Evolutionary conservation across 345 rosid genomes (phyloP), one percentile per base, ranked within the genome.

Genomic region (Cardamine resedifolia): DNA sequence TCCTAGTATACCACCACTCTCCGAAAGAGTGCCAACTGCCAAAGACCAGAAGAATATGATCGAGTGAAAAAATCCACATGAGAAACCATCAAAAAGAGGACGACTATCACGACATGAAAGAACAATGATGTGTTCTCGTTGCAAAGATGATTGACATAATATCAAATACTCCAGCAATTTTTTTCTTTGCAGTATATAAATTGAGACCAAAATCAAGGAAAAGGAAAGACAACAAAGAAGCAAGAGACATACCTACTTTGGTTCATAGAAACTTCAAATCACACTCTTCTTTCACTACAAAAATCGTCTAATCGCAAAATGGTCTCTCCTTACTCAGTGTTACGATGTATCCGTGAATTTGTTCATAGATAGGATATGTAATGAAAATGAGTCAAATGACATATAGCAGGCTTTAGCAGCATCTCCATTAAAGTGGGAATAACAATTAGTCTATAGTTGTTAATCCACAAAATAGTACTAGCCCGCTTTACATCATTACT

Each of bases 401-500:
- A 23, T 34, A 34, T 34, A 34, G 9, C 38, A 34, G 38, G 38
- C 38, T 34, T 34, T 15, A n/a, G 18, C 1, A 52, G 18, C 19
- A 52, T 52, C 58, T 14, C 7, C 6, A 44, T 44, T 21, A 10
- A 44, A 69, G 56, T 69, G 64, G 65, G 12, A 44, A 44, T 10
- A 21, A 20, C 14, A 66, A 51, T 20, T 20, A 20, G 23, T 44
- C 5, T 69, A 31, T 70, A 45, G 26, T 58, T 58, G 26, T 58
- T 58, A 33, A 45, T 58, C 58, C 36, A 21, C 6, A 58, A 48
- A 31, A 21, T n/a, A 10, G 49, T 34, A 51, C 2, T n/a, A 21
- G 24, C 7, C 48, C 4, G 36, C 59, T 66, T 51, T 66, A 50
- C 0, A 58, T 58, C 48, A 70, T 70, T 58, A 45, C 34, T 45